Base-by-base conservation (phyloP, 78 protist genomes). In the Emiliania huxleyi region DNA sequence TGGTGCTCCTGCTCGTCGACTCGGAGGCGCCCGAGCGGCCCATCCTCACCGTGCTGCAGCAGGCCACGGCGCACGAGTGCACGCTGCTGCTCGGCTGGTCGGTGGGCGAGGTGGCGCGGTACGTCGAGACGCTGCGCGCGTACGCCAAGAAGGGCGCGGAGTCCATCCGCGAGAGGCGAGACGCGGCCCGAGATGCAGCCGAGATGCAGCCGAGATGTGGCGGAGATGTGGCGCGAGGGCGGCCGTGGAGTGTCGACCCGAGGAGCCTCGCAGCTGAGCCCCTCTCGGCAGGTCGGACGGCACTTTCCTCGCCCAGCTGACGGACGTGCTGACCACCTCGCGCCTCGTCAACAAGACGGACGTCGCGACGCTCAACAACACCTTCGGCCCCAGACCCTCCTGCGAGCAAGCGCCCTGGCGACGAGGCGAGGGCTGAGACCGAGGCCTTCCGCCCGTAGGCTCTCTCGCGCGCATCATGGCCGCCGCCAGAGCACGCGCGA, bases 111-210 rank as follows among this genome's bases (percentile, higher is more conserved):
- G 90, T 90, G 11, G 95, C 91, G 29, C 93, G 95, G 26, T 91
- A 94, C 56, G 44, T 94, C 21, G 95, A 94, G 48, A 79, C 93
- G 23, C 49, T 79, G 90, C 91, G 91, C 8, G 91, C 91, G 43
- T 94, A 83, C 91, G 93, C 91, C 35, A 52, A 56, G 75, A 94
- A 94, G 71, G 48, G 89, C 1, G 91, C 95, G 3, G 95, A 94
- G 1, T 1, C 37, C 22, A 56, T 94, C 29, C 33, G 55, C 73
- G 75, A 42, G 69, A 45, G 81, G 15, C 0, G n/a, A 6, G 46
- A n/a, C n/a, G n/a, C n/a, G n/a, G n/a, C n/a, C n/a, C n/a, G n/a
- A n/a, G n/a, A n/a, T n/a, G n/a, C n/a, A n/a, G n/a, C n/a, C n/a
- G n/a, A n/a, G n/a, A n/a, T n/a, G n/a, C n/a, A n/a, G n/a, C n/a